Conservation (phyloP, 805 yeast species). For the Candida germanica region DNA sequence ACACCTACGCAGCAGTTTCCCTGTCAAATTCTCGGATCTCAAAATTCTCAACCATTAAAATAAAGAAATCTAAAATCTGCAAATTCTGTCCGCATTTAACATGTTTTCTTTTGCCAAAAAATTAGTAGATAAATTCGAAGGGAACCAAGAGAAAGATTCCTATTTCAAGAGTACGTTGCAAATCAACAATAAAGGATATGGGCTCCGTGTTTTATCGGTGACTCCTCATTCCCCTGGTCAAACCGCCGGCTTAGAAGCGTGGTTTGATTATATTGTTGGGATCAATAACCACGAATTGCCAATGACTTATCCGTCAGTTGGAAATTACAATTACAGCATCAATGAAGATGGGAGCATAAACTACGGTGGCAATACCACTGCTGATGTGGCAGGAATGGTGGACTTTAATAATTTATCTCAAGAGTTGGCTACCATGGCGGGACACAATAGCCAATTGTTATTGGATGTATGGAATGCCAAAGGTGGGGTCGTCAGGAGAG, state of each 20-base stretch:
- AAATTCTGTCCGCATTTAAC: no score
- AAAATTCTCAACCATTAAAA: no score
- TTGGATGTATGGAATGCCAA: slow-evolving; percentile 84
- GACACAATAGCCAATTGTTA: slow-evolving; percentile 25
- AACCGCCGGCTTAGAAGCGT: slow-evolving; percentile 56
- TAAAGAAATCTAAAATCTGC: no score
- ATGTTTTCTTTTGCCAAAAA: slow-evolving; percentile 47
- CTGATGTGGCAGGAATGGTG: slow-evolving; percentile 32
- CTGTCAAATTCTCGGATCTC: no score
- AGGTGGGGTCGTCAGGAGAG: slow-evolving; percentile 56
- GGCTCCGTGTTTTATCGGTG: slow-evolving; percentile 36
- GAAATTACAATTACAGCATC: slow-evolving; percentile 28
- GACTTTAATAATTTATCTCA: slow-evolving; percentile 42
- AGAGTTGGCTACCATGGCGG: slow-evolving; percentile 37
- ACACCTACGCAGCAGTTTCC: no score
- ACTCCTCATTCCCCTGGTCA: slow-evolving; percentile 37
- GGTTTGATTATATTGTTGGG: slow-evolving; percentile 85
- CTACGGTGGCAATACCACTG: slow-evolving; percentile 32
- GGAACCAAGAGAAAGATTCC: slow-evolving; percentile 25
- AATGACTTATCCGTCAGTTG: slow-evolving; percentile 31
- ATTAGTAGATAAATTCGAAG: slow-evolving; percentile 39
- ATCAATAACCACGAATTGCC: slow-evolving; percentile 68
- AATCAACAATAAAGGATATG: slow-evolving; percentile 41
- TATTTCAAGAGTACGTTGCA: slow-evolving; percentile 32
- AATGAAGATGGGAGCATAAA: slow-evolving; percentile 40